Evolutionary conservation across 768 basidiomycete genomes (phyloP).

Genomic region (Plicaturopsis crispa): DNA sequence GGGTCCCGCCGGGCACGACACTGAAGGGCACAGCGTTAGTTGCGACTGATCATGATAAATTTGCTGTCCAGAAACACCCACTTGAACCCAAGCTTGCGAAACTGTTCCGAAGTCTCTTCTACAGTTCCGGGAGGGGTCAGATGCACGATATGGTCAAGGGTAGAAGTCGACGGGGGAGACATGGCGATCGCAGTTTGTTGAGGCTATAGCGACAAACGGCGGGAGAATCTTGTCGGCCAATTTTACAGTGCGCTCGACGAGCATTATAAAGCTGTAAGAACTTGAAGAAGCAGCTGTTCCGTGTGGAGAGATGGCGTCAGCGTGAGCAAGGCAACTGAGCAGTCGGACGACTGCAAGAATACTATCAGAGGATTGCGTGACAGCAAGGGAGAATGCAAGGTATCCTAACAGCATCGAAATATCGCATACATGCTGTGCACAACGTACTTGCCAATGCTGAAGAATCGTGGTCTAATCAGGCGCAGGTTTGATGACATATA

Average conservation of each 20-base stretch:
- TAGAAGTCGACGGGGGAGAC: constrained; percentile 27
- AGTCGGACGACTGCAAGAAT: too few species aligned
- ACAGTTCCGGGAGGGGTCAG: constrained; percentile 60
- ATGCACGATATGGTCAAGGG: constrained; percentile 65
- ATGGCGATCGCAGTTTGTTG: too few species aligned
- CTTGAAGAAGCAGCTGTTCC: not conserved
- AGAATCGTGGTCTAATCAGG: too few species aligned
- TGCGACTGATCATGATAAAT: not conserved
- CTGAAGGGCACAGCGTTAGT: constrained; percentile 23
- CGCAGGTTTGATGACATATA: too few species aligned
- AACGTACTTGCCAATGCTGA: too few species aligned
- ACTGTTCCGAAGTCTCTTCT: constrained; percentile 39
- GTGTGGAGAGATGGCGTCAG: too few species aligned
- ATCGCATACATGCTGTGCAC: too few species aligned
- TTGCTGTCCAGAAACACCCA: constrained; percentile 18
- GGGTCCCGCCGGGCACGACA: constrained; percentile 59
- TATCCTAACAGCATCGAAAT: too few species aligned
- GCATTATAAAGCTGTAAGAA: not conserved
- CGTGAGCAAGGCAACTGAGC: too few species aligned
- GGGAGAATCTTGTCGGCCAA: constrained; percentile 3
- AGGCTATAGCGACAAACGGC: too few species aligned
- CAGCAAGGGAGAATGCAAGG: too few species aligned
- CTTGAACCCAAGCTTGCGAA: constrained; percentile 61
- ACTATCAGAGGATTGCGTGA: too few species aligned
- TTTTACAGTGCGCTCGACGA: not conserved